Evolutionary conservation across 176 grass and related monocot genomes (phyloP).

Genomic region (Phyllostachys edulis): DNA sequence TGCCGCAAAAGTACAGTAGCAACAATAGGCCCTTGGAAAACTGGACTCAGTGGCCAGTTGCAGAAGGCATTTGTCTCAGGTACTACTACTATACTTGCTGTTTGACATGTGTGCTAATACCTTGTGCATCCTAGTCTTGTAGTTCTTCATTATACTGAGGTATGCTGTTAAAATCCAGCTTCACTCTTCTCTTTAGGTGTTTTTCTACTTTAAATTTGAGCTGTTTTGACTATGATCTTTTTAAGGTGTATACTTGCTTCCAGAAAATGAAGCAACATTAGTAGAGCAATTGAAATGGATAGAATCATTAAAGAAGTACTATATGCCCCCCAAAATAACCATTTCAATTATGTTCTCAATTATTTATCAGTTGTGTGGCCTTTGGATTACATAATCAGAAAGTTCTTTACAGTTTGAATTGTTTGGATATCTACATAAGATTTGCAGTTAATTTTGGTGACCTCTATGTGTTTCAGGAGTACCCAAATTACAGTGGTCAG

Average conservation of each 20-base stretch:
- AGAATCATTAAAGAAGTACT: background rate
- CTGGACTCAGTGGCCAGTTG: constrained; percentile 83
- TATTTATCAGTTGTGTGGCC: background rate
- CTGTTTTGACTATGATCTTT: background rate
- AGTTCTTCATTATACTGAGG: background rate
- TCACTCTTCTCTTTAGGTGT: background rate
- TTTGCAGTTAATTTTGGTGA: background rate
- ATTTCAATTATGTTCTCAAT: background rate
- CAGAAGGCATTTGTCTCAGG: constrained; percentile 88
- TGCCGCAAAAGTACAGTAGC: constrained; percentile 36
- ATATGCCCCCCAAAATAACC: no score
- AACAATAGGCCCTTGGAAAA: constrained; percentile 70
- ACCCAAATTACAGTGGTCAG: constrained; percentile 57
- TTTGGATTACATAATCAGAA: background rate
- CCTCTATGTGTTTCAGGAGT: constrained; percentile 51
- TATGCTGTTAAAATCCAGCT: background rate
- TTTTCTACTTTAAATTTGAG: background rate
- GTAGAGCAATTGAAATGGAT: background rate
- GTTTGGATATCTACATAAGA: background rate
- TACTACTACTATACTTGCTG: constrained; percentile 16
- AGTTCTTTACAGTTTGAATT: background rate
- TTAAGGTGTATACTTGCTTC: background rate
- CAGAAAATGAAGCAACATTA: background rate
- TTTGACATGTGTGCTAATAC: background rate
- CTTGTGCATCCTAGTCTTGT: background rate